A percentile compares a stretch with the other conserved stretches of the same genome.
These are phyloP conservation scores for Chrysopogon serrulatus DNA, from an alignment of 176 grass and related monocot genomes.

Conservation along the genomic window DNA sequence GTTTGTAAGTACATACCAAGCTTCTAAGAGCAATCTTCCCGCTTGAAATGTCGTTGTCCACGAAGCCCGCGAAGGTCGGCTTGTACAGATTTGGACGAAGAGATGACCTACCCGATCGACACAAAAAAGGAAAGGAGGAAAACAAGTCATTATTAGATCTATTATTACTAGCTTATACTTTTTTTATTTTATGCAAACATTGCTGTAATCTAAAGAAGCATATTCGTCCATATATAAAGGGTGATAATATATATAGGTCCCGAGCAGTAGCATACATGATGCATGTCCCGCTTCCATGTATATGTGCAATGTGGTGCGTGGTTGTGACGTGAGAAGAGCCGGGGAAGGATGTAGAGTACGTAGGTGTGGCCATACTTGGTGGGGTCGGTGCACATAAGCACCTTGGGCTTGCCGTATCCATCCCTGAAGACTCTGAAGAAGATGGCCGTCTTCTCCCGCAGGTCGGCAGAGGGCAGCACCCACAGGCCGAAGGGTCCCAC, in stretches of 20 bases:
- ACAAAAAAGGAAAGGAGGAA: neutral
- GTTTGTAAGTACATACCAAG: constrained; percentile 47
- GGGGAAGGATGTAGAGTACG: neutral
- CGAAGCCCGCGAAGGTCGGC: constrained; percentile 61
- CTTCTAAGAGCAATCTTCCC: constrained; percentile 52
- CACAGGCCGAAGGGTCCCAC: constrained; percentile 72
- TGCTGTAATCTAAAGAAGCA: too few relatives aligned
- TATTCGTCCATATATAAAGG: too few relatives aligned
- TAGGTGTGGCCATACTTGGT: constrained; percentile 32
- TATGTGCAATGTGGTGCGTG: neutral
- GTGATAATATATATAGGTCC: too few relatives aligned
- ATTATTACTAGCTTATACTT: too few relatives aligned
- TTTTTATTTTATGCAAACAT: too few relatives aligned
- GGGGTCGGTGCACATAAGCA: constrained; percentile 79
- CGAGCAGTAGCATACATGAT: too few relatives aligned
- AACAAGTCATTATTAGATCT: neutral
- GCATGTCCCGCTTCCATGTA: too few relatives aligned
- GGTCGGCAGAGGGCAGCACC: constrained; percentile 41
- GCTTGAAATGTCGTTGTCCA: constrained; percentile 36
- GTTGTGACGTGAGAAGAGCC: neutral
- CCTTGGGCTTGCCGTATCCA: constrained; percentile 25
- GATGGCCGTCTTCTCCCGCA: constrained; percentile 51
- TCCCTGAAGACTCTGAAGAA: constrained; percentile 63
- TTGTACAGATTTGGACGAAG: constrained; percentile 38
- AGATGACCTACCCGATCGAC: constrained; percentile 46